Evolutionary conservation across 164 flowering plant species (phyloP).

Genomic region (Macadamia tetraphylla): DNA sequence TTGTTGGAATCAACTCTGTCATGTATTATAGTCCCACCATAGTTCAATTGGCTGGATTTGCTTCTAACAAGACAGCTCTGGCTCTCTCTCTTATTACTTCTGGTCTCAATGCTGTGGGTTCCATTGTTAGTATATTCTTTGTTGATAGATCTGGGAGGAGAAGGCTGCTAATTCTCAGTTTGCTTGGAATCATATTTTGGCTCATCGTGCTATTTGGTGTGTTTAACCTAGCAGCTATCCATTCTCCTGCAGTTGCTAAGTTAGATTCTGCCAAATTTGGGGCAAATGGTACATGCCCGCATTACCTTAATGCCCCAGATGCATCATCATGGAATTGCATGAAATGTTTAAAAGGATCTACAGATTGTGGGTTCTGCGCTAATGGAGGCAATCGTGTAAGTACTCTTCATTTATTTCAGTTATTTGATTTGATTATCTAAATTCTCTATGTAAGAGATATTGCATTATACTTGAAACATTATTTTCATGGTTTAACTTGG

Average conservation of each 20-base stretch:
- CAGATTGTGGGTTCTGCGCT: slow-evolving; percentile 67
- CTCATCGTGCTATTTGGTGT: slow-evolving; percentile 31
- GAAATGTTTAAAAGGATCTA: slow-evolving; percentile 47
- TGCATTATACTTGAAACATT: background rate
- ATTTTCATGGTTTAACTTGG: background rate
- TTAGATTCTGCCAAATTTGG: slow-evolving; percentile 47
- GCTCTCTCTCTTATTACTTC: slow-evolving; percentile 82
- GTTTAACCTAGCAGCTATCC: slow-evolving; percentile 37
- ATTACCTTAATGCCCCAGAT: slow-evolving; percentile 22
- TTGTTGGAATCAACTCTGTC: slow-evolving; percentile 89
- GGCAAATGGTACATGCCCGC: slow-evolving; percentile 49
- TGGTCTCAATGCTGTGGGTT: slow-evolving; percentile 73
- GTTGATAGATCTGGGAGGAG: slow-evolving; percentile 78
- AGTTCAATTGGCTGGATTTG: slow-evolving; percentile 86
- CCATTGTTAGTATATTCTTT: slow-evolving; percentile 57
- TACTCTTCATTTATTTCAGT: background rate
- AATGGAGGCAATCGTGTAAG: slow-evolving; percentile 33
- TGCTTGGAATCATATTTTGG: slow-evolving; percentile 59
- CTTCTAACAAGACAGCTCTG: slow-evolving; percentile 72
- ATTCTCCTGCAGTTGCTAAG: slow-evolving; percentile 41
- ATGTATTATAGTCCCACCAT: slow-evolving; percentile 82
- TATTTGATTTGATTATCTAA: background rate
- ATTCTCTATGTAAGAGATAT: background rate
- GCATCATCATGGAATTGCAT: slow-evolving; percentile 63
- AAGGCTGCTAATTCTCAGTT: slow-evolving; percentile 54